A percentile compares a stretch with the other conserved stretches of the same genome.
Evolutionary conservation across 768 basidiomycete species (phyloP).

Genomic region (Termitomyces sp.): DNA sequence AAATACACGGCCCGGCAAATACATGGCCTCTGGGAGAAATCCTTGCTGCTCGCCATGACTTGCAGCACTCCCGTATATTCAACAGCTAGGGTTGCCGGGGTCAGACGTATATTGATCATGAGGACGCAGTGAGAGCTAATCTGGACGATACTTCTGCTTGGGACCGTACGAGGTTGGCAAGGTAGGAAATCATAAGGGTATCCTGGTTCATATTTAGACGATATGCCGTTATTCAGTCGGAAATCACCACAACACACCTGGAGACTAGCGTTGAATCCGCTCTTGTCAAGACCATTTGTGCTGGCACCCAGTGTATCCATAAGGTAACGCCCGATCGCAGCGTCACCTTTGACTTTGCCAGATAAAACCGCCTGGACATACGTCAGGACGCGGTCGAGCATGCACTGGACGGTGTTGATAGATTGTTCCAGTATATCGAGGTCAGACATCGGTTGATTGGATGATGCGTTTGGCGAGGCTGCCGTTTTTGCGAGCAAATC

Average conservation of each 20-base stretch:
- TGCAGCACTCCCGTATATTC: constrained; percentile 95
- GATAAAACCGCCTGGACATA: constrained; percentile 80
- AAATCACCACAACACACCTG: constrained; percentile 40
- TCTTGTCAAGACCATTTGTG: constrained; percentile 64
- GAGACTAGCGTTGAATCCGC: constrained; percentile 67
- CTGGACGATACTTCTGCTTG: constrained; percentile 91
- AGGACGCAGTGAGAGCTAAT: constrained; percentile 64
- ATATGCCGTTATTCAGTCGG: constrained; percentile 6
- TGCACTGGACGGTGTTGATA: constrained; percentile 59
- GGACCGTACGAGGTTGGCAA: constrained; percentile 87
- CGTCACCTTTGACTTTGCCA: constrained; percentile 75
- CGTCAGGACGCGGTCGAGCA: constrained; percentile 79
- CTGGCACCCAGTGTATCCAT: constrained; percentile 82
- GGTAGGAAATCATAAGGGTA: constrained; percentile 90
- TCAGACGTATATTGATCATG: constrained; percentile 22
- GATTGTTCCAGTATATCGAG: constrained; percentile 75
- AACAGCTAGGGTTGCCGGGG: constrained; percentile 54
- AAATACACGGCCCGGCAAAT: constrained; percentile 61
- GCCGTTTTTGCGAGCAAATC: constrained; percentile 61
- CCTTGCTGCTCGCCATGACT: constrained; percentile 81
- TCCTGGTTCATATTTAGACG: constrained; percentile 45
- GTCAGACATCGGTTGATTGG: constrained; percentile 55
- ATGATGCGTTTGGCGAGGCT: constrained; percentile 37
- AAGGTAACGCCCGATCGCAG: constrained; percentile 84
- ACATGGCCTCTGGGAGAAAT: constrained; percentile 98